These are phyloP conservation scores for Rhododendron mucronatum DNA, from an alignment of 148 eudicot genomes.

Conservation along the genomic window DNA sequence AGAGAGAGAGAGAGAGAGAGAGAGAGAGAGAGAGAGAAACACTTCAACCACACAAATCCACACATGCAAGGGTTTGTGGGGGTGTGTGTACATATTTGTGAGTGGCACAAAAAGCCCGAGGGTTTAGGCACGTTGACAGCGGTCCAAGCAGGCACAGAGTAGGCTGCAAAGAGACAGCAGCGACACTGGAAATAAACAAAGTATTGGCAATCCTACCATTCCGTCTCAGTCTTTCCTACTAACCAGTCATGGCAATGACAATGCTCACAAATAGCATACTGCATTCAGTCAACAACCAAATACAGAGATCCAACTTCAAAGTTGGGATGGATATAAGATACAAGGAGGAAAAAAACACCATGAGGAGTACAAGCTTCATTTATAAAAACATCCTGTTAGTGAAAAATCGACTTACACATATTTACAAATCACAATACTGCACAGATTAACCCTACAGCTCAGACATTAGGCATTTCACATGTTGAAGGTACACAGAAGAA, in stretches of 20 bases:
- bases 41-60: not conserved
- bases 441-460: not conserved
- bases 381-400: not conserved
- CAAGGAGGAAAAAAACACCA: not conserved
- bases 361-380: not conserved
- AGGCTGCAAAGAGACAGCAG: constrained; percentile 8
- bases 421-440: not conserved
- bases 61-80: not conserved
- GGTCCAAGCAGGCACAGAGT: not conserved
- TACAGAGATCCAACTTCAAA: not conserved
- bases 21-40: not conserved
- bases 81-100: not conserved
- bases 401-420: not conserved
- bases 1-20: too few species aligned
- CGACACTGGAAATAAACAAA: not conserved
- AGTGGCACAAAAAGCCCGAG: not conserved
- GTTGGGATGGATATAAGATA: not conserved
- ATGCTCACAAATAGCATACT: not conserved
- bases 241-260: not conserved
- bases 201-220: not conserved
- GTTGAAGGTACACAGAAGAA: not conserved
- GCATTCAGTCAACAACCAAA: not conserved
- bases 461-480: not conserved
- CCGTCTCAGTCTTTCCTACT: not conserved
- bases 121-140: not conserved